Evolutionary conservation across 2,329 filamentous ascomycete species (phyloP).

Genomic region (Cordyceps cicadae): DNA sequence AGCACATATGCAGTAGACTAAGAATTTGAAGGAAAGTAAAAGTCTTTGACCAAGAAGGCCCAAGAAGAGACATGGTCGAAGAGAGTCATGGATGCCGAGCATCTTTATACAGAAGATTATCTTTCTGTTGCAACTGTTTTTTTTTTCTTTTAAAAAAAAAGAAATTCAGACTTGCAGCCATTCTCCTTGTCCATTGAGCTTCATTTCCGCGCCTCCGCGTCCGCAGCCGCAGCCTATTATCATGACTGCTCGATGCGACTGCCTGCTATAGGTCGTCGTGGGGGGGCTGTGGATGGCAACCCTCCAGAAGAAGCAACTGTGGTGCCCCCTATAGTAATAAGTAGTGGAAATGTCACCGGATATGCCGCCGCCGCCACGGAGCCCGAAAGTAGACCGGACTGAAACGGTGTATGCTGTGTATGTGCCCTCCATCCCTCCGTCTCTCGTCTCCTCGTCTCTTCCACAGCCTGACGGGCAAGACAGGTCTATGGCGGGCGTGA

Average conservation of each 20-base stretch:
- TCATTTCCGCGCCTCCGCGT: not conserved
- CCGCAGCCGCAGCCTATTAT: not conserved
- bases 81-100: not conserved
- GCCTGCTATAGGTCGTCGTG: not conserved
- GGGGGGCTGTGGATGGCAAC: not conserved
- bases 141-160: not conserved
- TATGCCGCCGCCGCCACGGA: no score
- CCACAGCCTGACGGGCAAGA: no score
- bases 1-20: not conserved
- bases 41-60: not conserved
- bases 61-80: not conserved
- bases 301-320: not conserved
- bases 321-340: no score
- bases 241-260: not conserved
- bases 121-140: not conserved
- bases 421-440: no score
- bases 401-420: no score
- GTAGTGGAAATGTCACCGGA: no score
- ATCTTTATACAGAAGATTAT: not conserved
- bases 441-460: no score
- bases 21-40: not conserved
- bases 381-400: no score
- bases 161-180: not conserved
- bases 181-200: not conserved
- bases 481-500: no score